Percentiles rank a stretch among this genome's conserved stretches.
Evolutionary conservation across 805 yeast species (phyloP).

Genomic region (Yamadazyma kitorensis): DNA sequence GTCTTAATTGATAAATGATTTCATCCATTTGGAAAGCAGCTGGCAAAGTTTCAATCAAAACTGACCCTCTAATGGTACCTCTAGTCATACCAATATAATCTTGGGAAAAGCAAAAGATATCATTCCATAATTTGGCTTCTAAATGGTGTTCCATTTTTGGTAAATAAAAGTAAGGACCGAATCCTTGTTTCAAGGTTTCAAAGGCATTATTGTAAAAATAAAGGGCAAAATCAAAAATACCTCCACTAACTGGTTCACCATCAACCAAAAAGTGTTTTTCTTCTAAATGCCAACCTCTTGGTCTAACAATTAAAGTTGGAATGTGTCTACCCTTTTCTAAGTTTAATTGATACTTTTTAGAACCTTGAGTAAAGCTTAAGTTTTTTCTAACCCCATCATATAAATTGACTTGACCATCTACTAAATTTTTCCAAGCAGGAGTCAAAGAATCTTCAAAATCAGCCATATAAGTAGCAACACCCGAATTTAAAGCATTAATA

Average conservation of each 20-base stretch:
- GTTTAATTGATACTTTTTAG: slow-evolving; percentile 44
- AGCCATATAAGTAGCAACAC: slow-evolving; percentile 80
- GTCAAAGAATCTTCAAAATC: slow-evolving; percentile 84
- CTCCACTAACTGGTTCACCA: slow-evolving; percentile 75
- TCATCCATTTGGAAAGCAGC: slow-evolving; percentile 88
- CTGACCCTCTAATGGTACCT: slow-evolving; percentile 80
- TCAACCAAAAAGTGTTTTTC: slow-evolving; percentile 71
- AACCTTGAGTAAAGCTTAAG: slow-evolving; percentile 41
- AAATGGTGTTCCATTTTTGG: slow-evolving; percentile 86
- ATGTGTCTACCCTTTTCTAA: slow-evolving; percentile 52
- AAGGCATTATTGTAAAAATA: slow-evolving; percentile 75
- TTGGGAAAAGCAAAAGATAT: slow-evolving; percentile 72
- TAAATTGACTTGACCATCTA: slow-evolving; percentile 77
- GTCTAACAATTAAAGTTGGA: slow-evolving; percentile 80
- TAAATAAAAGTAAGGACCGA: slow-evolving; percentile 78
- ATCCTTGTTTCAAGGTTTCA: slow-evolving; percentile 57
- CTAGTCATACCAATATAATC: slow-evolving; percentile 65
- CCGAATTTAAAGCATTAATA: slow-evolving; percentile 74
- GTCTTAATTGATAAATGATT: slow-evolving; percentile 71
- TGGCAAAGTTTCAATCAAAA: slow-evolving; percentile 78
- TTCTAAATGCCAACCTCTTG: slow-evolving; percentile 85
- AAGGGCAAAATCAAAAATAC: slow-evolving; percentile 75
- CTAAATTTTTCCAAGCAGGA: slow-evolving; percentile 79
- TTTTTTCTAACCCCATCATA: slow-evolving; percentile 73
- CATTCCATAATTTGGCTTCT: slow-evolving; percentile 84